Evolutionary conservation across 148 eudicot species (phyloP).

Genomic region (Rhododendron simsii): DNA sequence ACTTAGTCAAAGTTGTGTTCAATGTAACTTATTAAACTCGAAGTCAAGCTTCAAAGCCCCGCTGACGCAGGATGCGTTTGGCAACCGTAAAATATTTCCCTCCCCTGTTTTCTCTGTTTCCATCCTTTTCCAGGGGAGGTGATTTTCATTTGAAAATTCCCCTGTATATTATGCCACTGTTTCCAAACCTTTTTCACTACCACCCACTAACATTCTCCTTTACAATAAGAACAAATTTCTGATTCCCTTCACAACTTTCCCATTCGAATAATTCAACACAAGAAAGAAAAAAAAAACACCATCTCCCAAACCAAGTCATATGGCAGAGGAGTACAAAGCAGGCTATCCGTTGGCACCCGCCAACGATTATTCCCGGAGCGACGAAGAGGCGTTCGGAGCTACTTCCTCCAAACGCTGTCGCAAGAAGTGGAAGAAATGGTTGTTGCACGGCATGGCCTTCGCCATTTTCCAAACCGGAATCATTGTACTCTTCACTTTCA

Average conservation of each 20-base stretch:
- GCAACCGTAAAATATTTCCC: background rate
- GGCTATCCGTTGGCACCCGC: background rate
- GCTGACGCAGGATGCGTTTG: background rate
- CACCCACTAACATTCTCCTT: background rate
- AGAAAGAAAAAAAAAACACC: too few relatives aligned
- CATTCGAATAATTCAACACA: background rate
- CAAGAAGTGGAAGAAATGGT: conserved; percentile 16
- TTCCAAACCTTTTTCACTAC: background rate
- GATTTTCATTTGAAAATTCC: background rate
- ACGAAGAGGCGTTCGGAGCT: background rate
- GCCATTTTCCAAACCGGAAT: conserved; percentile 6
- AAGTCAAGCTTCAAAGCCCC: background rate
- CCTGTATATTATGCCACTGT: background rate
- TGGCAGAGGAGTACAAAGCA: conserved; percentile 5
- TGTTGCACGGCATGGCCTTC: background rate
- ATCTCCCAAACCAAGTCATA: background rate
- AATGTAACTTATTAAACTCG: too few relatives aligned
- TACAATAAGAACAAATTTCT: background rate
- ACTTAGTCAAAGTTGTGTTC: too few relatives aligned
- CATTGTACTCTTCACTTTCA: background rate
- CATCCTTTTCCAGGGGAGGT: background rate
- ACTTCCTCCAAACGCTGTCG: conserved; percentile 2
- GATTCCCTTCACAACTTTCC: background rate
- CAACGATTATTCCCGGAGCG: background rate
- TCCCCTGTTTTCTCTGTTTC: background rate